Evolutionary conservation across 108 stramenopile genomes (phyloP), one percentile per base, ranked within the genome.

Genomic region (Nitzschia inconspicua): DNA sequence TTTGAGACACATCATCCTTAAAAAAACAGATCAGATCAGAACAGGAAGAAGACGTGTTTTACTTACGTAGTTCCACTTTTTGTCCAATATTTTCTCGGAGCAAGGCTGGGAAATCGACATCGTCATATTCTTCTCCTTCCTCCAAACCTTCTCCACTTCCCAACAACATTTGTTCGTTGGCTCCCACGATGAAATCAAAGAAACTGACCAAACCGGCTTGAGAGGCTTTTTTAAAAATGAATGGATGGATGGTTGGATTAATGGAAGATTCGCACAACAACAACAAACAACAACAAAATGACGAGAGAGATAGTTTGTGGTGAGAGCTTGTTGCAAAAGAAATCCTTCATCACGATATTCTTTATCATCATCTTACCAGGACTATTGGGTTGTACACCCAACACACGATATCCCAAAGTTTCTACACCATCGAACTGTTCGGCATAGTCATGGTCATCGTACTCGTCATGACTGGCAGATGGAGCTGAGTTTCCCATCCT

Each of bases 111-210:
- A 70, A 84, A 57, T 92, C 90, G 10, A 92, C 60, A 68, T 92
- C 90, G 36, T 85, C 82, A 46, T 92, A 88, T 70, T 86, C 86
- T 1, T 88, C 89, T 3, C 83, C 89, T 59, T 85, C 80, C 29
- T 82, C 63, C 14, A 86, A 57, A 24, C 68, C 76, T 51, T 86
- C 84, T 0, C 90, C 90, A 37, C 77, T 82, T 18, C 82, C 89
- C 44, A 92, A 47, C 20, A 88, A 49, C 83, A 92, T 83, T 39
- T 68, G 36, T 2, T 76, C 83, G 57, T 92, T 80, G 50, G 78
- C 85, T 0, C 88, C 93, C 2, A 98, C 95, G 34, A 98, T 78
- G 66, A 98, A 97, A 62, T 97, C 97, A 51, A 98, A 90, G 66
- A 96, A 98, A 36, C 76, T 73, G 2, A 98, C 96, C 0, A 98